Percentiles rank a stretch among this genome's conserved stretches.
Conservation (phyloP, 169 alveolate genomes). For the Plasmodium adleri region DNA sequence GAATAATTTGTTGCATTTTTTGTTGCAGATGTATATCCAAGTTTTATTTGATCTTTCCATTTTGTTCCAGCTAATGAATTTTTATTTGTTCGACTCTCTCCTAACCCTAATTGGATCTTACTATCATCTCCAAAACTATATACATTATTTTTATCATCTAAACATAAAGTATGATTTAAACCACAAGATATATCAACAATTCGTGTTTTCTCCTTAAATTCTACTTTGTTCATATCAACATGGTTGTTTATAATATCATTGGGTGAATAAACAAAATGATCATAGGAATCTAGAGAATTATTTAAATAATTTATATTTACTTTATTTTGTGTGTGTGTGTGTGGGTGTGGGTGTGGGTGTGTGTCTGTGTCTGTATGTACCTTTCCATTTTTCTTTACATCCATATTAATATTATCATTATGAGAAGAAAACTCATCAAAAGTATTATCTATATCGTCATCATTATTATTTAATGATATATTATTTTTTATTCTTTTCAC, state of each 20-base stretch:
- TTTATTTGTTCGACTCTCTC: conserved; percentile 74
- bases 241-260: conserved; percentile 14
- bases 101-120: conserved; percentile 72
- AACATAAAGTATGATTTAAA: conserved; percentile 59
- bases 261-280: background rate
- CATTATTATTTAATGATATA: no score
- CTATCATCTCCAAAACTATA: conserved; percentile 78
- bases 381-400: no score
- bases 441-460: no score
- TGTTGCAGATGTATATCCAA: conserved; percentile 65
- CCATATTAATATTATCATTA: no score
- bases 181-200: conserved; percentile 76
- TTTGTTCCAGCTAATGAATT: conserved; percentile 71
- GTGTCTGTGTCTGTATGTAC: no score
- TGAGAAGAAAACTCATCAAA: no score
- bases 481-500: no score
- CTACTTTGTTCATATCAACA: conserved; percentile 48
- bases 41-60: conserved; percentile 75
- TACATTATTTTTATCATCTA: conserved; percentile 63
- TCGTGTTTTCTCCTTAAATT: conserved; percentile 50
- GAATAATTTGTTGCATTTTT: conserved; percentile 74
- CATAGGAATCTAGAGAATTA: background rate
- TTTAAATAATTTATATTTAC: no score
- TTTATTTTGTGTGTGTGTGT: no score
- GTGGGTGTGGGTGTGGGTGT: no score